Conservation (phyloP, 2,329 filamentous ascomycete genomes). For the Periconia macrospinosa region DNA sequence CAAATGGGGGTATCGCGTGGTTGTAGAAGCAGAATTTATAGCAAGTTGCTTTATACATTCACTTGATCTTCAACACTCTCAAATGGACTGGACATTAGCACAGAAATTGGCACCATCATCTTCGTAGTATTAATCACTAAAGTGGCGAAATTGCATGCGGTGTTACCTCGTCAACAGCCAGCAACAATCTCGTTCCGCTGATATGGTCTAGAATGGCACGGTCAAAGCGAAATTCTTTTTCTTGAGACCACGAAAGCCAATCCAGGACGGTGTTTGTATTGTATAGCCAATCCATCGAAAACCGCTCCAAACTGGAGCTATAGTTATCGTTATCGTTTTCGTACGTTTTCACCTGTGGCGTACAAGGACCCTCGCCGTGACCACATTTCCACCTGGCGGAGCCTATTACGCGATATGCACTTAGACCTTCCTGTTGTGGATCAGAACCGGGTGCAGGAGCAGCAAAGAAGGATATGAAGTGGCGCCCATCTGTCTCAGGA, state of each 20-base stretch:
- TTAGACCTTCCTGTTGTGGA: background rate
- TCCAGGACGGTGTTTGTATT: background rate
- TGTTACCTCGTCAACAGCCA: background rate
- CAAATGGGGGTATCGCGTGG: too few relatives aligned
- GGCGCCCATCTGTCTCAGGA: background rate
- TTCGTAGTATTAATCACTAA: too few relatives aligned
- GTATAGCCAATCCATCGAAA: background rate
- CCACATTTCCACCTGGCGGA: background rate
- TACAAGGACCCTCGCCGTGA: background rate
- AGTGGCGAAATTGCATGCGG: too few relatives aligned
- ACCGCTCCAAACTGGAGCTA: background rate
- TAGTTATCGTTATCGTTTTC: background rate
- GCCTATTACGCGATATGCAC: background rate
- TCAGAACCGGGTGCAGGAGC: background rate
- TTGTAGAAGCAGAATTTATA: too few relatives aligned
- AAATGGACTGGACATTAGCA: too few relatives aligned
- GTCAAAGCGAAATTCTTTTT: background rate
- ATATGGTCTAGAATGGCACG: background rate
- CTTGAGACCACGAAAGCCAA: background rate
- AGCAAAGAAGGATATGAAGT: background rate
- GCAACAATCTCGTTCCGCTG: background rate
- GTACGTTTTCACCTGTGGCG: background rate
- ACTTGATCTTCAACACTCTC: too few relatives aligned
- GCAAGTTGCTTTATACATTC: too few relatives aligned
- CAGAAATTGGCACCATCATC: too few relatives aligned